These are phyloP conservation scores for Kodamaea kaohsiungensis DNA, from an alignment of 805 yeast species.

Conservation along the genomic window DNA sequence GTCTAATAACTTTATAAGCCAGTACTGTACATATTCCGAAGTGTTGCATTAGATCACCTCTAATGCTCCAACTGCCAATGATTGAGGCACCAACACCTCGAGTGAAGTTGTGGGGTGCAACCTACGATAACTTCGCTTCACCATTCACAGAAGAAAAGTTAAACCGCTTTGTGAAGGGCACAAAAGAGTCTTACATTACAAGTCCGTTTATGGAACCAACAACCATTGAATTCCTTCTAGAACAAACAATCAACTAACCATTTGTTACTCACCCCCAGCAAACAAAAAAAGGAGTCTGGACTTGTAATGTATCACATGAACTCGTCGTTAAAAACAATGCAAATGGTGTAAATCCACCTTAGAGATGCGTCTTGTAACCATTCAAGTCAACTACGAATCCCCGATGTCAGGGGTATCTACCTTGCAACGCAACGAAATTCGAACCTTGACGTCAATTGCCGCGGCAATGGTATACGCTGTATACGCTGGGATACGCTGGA, in stretches of 20 bases:
- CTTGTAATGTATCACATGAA: neutral
- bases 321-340: neutral
- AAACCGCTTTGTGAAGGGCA: neutral
- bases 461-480: neutral
- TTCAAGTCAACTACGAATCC: neutral
- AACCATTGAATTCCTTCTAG: neutral
- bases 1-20: too few species aligned
- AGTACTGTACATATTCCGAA: too few species aligned
- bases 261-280: neutral
- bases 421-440: neutral
- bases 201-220: neutral
- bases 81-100: neutral
- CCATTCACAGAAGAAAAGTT: neutral
- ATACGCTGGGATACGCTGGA: too few species aligned
- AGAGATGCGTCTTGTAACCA: neutral
- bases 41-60: too few species aligned
- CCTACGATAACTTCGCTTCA: neutral
- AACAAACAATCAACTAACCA: neutral
- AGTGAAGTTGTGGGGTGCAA: neutral
- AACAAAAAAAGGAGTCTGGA: neutral
- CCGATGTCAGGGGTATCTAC: neutral
- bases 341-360: neutral
- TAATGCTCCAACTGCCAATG: too few species aligned
- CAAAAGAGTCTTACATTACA: neutral
- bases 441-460: neutral